Conservation (phyloP, 805 yeast genomes). For the Wickerhamia fluorescens region DNA sequence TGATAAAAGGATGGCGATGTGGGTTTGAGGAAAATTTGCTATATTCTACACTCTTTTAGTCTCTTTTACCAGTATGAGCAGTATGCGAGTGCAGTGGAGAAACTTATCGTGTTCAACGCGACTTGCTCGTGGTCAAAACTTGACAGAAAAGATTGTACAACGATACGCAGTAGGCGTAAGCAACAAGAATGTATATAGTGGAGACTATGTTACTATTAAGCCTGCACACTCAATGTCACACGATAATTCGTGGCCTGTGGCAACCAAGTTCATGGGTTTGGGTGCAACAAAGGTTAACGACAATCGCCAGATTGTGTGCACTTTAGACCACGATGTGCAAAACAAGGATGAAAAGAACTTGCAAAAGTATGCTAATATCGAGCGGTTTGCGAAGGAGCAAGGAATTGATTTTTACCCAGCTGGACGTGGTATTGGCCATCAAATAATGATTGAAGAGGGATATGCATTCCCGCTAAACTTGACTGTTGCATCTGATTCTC, state of each 20-base stretch:
- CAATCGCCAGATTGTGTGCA: constrained; percentile 88
- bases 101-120: constrained; percentile 2
- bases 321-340: constrained; percentile 97
- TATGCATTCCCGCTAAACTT: constrained; percentile 92
- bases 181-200: constrained; percentile 71
- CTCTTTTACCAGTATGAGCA: too few species aligned
- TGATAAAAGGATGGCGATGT: too few species aligned
- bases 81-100: too few species aligned
- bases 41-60: too few species aligned
- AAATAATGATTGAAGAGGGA: constrained; percentile 98
- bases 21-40: too few species aligned
- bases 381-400: constrained; percentile 80
- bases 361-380: constrained; percentile 81
- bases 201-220: constrained; percentile 89
- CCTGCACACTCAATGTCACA: constrained; percentile 99
- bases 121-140: constrained; percentile 54
- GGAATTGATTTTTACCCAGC: constrained; percentile 98
- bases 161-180: constrained; percentile 83
- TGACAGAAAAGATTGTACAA: constrained; percentile 95
- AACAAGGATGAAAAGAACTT: constrained; percentile 84
- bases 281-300: constrained; percentile 83
- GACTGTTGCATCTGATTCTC: constrained; percentile 96
- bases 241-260: constrained; percentile 99
- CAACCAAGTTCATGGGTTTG: constrained; percentile 88
- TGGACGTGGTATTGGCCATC: constrained; percentile 98